Conservation (phyloP, 495 filamentous ascomycete species). For the Penicillium steckii region DNA sequence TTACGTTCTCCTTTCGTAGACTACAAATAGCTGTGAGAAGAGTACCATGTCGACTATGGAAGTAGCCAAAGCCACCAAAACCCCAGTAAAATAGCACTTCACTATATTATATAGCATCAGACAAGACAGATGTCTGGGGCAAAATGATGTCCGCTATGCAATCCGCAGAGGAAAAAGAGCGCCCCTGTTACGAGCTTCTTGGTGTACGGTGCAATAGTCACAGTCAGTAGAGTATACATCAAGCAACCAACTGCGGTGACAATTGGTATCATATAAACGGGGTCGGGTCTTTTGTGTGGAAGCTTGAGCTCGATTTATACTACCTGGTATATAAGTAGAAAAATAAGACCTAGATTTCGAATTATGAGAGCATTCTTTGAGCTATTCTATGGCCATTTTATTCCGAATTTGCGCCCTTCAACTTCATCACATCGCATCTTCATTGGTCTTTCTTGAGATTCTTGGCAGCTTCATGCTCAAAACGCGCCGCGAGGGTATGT, state of each 20-base stretch:
- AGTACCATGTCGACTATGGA: conserved; percentile 7
- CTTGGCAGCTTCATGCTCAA: no score
- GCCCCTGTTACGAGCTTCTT: conserved; percentile 65
- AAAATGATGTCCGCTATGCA: conserved; percentile 53
- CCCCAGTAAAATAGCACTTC: no score
- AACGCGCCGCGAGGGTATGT: no score
- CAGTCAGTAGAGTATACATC: conserved; percentile 45
- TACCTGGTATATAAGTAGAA: no score
- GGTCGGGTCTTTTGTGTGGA: background rate
- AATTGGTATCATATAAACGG: conserved; percentile 1
- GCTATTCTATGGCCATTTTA: background rate
- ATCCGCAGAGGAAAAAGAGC: conserved; percentile 58
- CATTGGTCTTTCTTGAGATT: no score
- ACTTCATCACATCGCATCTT: no score
- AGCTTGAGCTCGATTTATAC: background rate
- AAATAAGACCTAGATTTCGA: background rate
- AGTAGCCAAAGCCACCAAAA: conserved; percentile 4
- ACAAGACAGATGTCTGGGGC: conserved; percentile 7
- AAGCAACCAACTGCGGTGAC: background rate
- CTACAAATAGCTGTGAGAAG: conserved; percentile 4
- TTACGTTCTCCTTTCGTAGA: conserved; percentile 7
- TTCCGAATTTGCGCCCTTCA: no score
- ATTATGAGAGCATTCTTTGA: no score
- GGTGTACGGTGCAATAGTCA: conserved; percentile 62
- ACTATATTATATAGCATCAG: conserved; percentile 3